phyloP scores from a whole-genome alignment of 1,284 basidiomycete genomes.

The Termitomyces sp. region DNA sequence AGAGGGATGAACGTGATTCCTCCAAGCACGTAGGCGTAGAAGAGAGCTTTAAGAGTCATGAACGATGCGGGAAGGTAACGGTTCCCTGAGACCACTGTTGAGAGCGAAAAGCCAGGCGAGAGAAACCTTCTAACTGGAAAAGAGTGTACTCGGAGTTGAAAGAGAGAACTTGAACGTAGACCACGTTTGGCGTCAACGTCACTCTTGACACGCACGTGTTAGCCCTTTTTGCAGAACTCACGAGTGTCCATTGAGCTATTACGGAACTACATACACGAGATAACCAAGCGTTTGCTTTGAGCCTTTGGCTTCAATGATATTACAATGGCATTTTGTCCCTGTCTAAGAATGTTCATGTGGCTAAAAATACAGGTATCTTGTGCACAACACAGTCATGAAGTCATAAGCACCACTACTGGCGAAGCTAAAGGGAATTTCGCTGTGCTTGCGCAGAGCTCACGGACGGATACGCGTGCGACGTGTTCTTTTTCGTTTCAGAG shows the following conservation, averaged over 20 bases:
- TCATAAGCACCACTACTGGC: background rate
- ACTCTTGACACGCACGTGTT: constrained; percentile 7
- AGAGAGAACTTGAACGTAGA: background rate
- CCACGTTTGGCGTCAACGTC: constrained; percentile 9
- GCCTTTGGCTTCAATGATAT: background rate
- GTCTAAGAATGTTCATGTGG: background rate
- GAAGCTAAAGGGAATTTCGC: background rate
- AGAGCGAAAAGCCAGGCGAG: background rate
- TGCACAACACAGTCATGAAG: background rate
- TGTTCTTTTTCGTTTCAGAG: constrained; percentile 16
- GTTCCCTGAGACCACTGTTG: constrained; percentile 2
- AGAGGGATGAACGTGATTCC: constrained; percentile 84
- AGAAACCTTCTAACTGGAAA: background rate
- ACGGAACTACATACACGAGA: no score
- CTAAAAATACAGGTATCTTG: background rate
- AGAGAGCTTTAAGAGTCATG: constrained; percentile 62
- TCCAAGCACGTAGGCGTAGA: constrained; percentile 83
- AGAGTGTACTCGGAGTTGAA: background rate
- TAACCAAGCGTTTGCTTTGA: no score
- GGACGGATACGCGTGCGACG: constrained; percentile 8
- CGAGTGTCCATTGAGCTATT: no score
- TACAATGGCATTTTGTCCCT: background rate
- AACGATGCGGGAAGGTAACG: constrained; percentile 4
- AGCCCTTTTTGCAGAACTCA: no score
- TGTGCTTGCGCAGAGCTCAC: background rate